Base-by-base conservation (phyloP, 768 basidiomycete species). In the Filobasidium wieringae region DNA sequence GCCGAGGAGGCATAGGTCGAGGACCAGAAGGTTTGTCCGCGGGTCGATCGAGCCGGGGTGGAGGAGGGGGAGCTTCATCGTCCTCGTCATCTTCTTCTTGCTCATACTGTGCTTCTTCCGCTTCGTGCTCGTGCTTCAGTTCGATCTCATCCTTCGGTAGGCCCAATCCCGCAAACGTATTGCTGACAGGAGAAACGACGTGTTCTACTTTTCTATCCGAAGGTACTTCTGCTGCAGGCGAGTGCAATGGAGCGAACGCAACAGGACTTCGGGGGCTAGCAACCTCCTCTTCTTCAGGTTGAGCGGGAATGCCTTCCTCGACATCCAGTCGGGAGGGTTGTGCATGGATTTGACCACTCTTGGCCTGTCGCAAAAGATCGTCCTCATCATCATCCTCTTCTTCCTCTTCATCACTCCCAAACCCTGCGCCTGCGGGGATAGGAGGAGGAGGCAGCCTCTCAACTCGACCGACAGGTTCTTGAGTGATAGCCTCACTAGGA, bases 131-230 rank as follows among this genome's bases (percentile, higher is more conserved):
- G 50, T 70, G 70, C 58, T 71, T 73, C 60, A 66, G 26, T 45
- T 71, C 69, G 12, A 73, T 45, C 55, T 73, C 72, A 47, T 73
- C 72, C 29, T 66, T 64, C 7, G 64, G 63, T 29, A 68, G 30
- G 34, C 63, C 61, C 15, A 69, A 31, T 0, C 60, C 9, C 11
- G 32, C 36, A n/a, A 31, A 40, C 14, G 33, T 22, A 36, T 37
- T 24, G 32, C 40, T 58, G 11, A 51, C 17, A 7, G 51, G 45
- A 19, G 55, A 50, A n/a, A 32, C 9, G 7, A 12, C 29, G 24
- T 14, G 43, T 7, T 49, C 14, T 26, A 12, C 47, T 4, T 47
- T 47, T 19, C 2, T 14, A 2, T 14, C 5, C 4, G 17, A 5
- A 9, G 41, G 36, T 1, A n/a, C 15, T 8, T 57, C 47, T 3